Percentiles rank a stretch among this genome's conserved stretches.
phyloP scores from a whole-genome alignment of 306 rosid genomes.

The Bauhinia variegata region DNA sequence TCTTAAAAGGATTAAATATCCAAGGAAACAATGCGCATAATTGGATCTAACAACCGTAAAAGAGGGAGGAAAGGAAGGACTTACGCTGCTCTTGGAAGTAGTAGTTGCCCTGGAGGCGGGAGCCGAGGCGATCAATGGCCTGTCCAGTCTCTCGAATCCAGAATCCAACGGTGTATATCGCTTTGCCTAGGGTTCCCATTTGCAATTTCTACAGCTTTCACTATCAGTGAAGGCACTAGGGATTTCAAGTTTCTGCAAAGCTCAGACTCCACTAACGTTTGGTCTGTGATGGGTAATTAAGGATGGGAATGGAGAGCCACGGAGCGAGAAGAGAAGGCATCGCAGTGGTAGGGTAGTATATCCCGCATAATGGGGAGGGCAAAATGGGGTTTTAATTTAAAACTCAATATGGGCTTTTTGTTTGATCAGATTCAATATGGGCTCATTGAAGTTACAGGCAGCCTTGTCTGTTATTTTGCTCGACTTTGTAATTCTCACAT shows the following conservation, averaged over 20 bases:
- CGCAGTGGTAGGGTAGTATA: constrained; percentile 33
- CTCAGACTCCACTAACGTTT: not conserved
- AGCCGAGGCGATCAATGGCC: constrained; percentile 85
- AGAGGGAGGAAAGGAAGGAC: constrained; percentile 31
- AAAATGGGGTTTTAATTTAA: constrained; percentile 32
- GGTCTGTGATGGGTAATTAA: not conserved
- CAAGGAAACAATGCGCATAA: not conserved
- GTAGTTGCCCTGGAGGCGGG: constrained; percentile 77
- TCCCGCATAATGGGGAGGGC: constrained; percentile 30
- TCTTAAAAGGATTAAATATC: not conserved
- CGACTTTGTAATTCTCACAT: constrained; percentile 23
- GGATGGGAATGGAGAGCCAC: constrained; percentile 14
- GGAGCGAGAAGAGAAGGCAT: not conserved
- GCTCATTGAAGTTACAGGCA: no score
- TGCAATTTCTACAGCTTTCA: not conserved
- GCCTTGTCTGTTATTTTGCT: constrained; percentile 33
- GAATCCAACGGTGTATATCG: constrained; percentile 73
- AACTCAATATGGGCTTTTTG: no score
- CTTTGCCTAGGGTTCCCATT: constrained; percentile 85
- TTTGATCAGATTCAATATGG: no score
- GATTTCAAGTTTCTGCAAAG: constrained; percentile 23
- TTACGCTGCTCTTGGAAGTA: constrained; percentile 77
- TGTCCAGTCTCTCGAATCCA: constrained; percentile 90
- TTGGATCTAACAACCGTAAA: not conserved
- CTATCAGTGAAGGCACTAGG: constrained; percentile 6